Conservation (phyloP, 139 green algal species). For the Haematococcus lacustris region DNA sequence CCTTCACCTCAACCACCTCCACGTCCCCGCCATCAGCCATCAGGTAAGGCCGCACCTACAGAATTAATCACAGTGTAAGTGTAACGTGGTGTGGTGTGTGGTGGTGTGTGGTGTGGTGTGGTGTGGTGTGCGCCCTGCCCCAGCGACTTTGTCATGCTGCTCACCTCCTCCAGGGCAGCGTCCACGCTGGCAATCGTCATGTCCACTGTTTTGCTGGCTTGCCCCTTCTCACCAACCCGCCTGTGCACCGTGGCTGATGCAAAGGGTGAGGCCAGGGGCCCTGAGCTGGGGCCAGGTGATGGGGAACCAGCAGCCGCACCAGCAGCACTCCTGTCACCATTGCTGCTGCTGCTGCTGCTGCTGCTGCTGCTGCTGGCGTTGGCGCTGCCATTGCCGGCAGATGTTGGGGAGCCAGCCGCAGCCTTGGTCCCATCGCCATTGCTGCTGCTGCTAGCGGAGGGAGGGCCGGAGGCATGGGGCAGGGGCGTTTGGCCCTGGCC, state of each 20-base stretch:
- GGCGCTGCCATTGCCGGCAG: background rate
- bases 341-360: conserved; percentile 9
- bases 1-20: conserved; percentile 70
- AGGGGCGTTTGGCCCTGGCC: background rate
- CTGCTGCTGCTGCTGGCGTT: conserved; percentile 4
- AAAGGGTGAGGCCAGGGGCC: conserved; percentile 68
- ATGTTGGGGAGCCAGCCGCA: background rate
- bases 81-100: too few species aligned
- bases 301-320: too few species aligned
- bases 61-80: too few species aligned
- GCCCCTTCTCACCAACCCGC: conserved; percentile 36
- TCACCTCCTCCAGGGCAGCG: background rate
- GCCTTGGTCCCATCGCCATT: too few species aligned
- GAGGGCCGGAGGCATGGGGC: background rate
- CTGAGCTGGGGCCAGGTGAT: background rate
- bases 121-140: too few species aligned
- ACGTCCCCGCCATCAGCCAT: conserved; percentile 92
- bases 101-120: too few species aligned
- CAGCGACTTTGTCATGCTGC: too few species aligned
- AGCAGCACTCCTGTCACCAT: too few species aligned
- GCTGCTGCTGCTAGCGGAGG: background rate
- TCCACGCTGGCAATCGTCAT: background rate
- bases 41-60: conserved; percentile 87
- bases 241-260: conserved; percentile 51
- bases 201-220: too few species aligned